Base-by-base conservation (phyloP, 257 asterid genomes). In the Primulina tabacum region DNA sequence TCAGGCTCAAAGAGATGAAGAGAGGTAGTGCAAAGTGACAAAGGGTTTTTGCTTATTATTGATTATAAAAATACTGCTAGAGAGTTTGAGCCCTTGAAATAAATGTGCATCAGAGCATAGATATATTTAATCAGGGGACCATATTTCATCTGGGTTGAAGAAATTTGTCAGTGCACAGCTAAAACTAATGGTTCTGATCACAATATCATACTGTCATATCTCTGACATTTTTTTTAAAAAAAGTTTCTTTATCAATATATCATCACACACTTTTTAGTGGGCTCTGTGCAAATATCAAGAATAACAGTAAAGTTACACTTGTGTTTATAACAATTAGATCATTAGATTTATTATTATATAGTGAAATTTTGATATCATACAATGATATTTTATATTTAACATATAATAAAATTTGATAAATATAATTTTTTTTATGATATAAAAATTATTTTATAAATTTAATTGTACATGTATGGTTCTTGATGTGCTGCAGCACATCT, bases 41-140 rank as follows among this genome's bases (percentile, higher is more conserved):
- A 43, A 43, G 55, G 55, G 20, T 37, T 6, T 16, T 33, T 38
- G 47, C 38, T 28, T 16, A 21, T 12, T 26, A n/a, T 11, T 33
- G 3, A 56, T 40, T 38, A 38, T 38, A 38, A 38, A 38, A 43
- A 43, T 43, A n/a, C 14, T 11, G 37, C 32, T 33, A 5, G 61
- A 64, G 64, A 57, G 61, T 38, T 6, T 33, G 73, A 55, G 69
- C 55, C 35, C 24, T 12, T 35, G 67, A 37, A 68, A 76, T 67
- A 33, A 55, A 65, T 47, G 80, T 26, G 47, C 63, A 38, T 60
- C 8, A 67, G 73, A 74, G 85, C 76, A 77, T 85, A 95, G 76
- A 73, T 85, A 88, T 81, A 85, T 85, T 88, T 75, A 85, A 81
- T 38, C 76, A 85, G 88, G 88, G 96, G 96, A 32, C 90, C 95